These are phyloP conservation scores for Hymenoscyphus salicellus DNA, from an alignment of 2,329 filamentous ascomycete species.

Conservation along the genomic window DNA sequence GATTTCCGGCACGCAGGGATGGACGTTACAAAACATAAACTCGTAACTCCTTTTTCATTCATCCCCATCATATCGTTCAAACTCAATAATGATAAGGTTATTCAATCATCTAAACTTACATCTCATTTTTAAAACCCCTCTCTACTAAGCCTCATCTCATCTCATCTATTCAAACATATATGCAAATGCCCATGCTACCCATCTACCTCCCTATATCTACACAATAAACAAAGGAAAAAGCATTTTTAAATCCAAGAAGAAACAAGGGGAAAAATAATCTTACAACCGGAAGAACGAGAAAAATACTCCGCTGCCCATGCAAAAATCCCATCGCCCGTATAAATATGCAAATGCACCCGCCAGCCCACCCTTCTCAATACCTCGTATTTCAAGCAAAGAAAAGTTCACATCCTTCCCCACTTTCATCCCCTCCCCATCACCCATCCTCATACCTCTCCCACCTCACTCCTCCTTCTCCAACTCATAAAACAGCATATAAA, in stretches of 20 bases:
- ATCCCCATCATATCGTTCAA: too few species aligned
- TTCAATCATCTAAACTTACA: too few species aligned
- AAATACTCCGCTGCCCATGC: neutral
- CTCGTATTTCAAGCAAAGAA: neutral
- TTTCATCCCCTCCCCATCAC: neutral
- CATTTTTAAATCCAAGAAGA: neutral
- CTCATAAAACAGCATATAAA: slow-evolving; percentile 96
- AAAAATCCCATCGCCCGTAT: neutral
- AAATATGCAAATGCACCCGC: neutral
- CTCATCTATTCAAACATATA: neutral
- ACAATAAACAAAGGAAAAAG: neutral
- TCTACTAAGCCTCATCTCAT: neutral
- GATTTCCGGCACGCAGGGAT: too few species aligned
- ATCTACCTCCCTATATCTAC: neutral
- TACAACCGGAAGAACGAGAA: neutral
- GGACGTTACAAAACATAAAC: too few species aligned
- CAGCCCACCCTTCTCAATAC: too few species aligned
- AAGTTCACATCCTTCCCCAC: neutral
- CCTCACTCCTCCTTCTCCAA: slow-evolving; percentile 46
- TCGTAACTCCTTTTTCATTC: too few species aligned
- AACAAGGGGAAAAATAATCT: neutral
- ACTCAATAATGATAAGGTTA: too few species aligned
- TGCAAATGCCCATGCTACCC: neutral
- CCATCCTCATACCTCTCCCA: neutral
- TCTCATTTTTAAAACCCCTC: neutral